Evolutionary conservation across 176 grass and related monocot genomes (phyloP).

Genomic region (Triticum aestivum): DNA sequence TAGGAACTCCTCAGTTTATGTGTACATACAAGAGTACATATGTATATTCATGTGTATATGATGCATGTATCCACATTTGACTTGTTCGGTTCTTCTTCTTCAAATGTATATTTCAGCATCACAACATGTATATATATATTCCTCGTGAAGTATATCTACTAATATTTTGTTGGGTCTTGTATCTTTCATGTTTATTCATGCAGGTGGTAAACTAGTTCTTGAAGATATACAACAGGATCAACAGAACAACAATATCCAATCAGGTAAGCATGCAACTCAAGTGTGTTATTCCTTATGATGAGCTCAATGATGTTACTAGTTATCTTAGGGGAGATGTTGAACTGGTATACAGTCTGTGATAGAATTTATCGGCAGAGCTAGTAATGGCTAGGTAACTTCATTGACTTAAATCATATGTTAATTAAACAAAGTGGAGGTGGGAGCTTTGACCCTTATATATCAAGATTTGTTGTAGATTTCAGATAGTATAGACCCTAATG

Average conservation of each 20-base stretch:
- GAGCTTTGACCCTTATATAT: no score
- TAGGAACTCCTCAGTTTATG: no score
- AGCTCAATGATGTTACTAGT: not conserved
- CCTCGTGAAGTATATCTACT: not conserved
- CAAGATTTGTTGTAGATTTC: no score
- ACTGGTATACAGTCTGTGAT: not conserved
- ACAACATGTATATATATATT: not conserved
- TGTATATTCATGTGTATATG: no score
- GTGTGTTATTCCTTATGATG: not conserved
- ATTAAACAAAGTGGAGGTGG: no score
- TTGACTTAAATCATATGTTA: no score
- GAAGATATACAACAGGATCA: not conserved
- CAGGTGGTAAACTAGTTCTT: not conserved
- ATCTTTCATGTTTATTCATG: not conserved
- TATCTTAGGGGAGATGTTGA: not conserved
- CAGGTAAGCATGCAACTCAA: not conserved
- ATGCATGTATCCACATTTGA: no score
- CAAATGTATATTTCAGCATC: not conserved
- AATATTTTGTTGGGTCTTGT: not conserved
- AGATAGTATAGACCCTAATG: no score
- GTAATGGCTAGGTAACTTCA: no score
- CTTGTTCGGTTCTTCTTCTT: not conserved
- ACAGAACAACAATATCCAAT: not conserved
- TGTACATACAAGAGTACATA: no score
- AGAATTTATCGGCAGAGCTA: no score